A percentile compares a stretch with the other conserved stretches of the same genome.
These are phyloP conservation scores for Isoetes taiwanensis DNA, from an alignment of 75 land plant genomes.

Conservation along the genomic window DNA sequence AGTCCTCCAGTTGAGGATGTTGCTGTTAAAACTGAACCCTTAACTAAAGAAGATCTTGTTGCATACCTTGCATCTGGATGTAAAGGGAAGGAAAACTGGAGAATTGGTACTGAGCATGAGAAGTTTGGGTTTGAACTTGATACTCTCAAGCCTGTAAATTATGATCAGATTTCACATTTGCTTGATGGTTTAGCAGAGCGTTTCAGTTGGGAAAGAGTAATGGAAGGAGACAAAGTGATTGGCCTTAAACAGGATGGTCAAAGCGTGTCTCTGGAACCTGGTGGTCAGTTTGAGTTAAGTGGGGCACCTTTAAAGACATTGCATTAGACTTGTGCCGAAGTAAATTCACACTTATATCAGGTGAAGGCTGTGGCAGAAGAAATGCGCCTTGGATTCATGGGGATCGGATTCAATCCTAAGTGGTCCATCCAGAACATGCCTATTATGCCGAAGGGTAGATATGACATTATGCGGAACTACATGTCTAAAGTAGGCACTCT, in stretches of 20 bases:
- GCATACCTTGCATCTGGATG: conserved; percentile 91
- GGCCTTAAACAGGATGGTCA: conserved; percentile 95
- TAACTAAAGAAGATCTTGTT: conserved; percentile 83
- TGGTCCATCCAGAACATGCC: conserved; percentile 66
- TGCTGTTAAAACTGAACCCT: conserved; percentile 56
- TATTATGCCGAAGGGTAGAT: conserved; percentile 99
- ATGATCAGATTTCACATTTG: conserved; percentile 78
- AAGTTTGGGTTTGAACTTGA: conserved; percentile 86
- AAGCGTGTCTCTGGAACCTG: conserved; percentile 97
- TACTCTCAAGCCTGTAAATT: conserved; percentile 60
- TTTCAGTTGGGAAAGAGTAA: conserved; percentile 82
- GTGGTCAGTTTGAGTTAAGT: conserved; percentile 99
- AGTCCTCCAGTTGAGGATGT: conserved; percentile 86
- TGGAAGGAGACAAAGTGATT: conserved; percentile 79
- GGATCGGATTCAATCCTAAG: conserved; percentile 96
- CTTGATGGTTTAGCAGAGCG: conserved; percentile 76
- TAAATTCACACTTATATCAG: conserved; percentile 98
- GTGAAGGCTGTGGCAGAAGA: conserved; percentile 99
- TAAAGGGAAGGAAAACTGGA: conserved; percentile 91
- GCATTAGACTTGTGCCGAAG: conserved; percentile 99
- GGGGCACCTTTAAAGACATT: conserved; percentile 97
- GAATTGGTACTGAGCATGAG: conserved; percentile 99
- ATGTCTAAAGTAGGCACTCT: conserved; percentile 95
- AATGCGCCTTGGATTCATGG: conserved; percentile 87
- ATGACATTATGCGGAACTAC: conserved; percentile 89